Evolutionary conservation across 805 yeast species (phyloP), one percentile per base, ranked within the genome.

Genomic region (Vanderwaltozyma verrucispora): DNA sequence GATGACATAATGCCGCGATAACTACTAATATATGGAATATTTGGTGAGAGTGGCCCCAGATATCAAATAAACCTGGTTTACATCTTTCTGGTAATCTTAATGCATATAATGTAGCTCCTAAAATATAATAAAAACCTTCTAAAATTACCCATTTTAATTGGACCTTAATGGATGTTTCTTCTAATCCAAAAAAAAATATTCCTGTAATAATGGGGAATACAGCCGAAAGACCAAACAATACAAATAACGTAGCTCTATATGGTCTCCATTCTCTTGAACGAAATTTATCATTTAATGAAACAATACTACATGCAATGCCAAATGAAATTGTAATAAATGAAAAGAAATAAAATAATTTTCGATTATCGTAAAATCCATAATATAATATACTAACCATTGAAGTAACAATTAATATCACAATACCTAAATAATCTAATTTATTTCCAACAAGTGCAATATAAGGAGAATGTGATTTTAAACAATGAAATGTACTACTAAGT

Each of bases 21-120:
- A 84, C 87, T 7, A 85, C 94, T 49, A 81, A 57, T 9, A 80
- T 58, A 55, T 85, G 95, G 53, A 86, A 85, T 9, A 86, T 69
- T 53, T 86, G 95, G 55, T 86, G 96, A 6, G 94, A 80, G 46
- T 82, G 81, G 1, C 94, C 94, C 59, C 74, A 68, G 10, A 74
- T 50, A 47, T 85, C 95, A 53, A 70, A 82, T 16, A 28, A 56
- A 0, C 87, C 87, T 0, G 85, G 84, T 5, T 46, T 47, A 30
- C 66, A 63, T 34, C 81, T 65, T 53, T 87, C 96, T 0, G 96
- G 96, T 25, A 82, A 56, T 42, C 96, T 66, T 18, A 68, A 55
- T 0, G 94, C 95, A 56, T 87, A 87, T 37, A 88, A 57, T 2
- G 68, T 65, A 0, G 96, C 95, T 0, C 96, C 96, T 6, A 63